Conservation (phyloP, 73 alveolate genomes). For the Durusdinium trenchii region DNA sequence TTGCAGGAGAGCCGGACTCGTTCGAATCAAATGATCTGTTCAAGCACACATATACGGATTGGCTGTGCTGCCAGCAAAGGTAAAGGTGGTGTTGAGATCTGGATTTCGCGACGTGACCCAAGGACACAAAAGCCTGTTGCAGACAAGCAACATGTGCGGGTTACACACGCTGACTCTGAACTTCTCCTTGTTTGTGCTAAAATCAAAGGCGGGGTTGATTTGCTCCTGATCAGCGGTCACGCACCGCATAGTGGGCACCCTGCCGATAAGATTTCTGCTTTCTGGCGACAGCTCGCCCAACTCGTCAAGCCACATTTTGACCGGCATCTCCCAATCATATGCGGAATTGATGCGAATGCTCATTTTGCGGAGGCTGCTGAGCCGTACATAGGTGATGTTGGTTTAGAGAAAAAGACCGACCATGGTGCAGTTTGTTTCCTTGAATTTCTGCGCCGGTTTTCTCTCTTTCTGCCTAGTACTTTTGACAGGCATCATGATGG, state of each 20-base stretch:
- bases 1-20: no score
- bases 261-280: not conserved
- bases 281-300: not conserved
- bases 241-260: not conserved
- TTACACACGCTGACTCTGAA: no score
- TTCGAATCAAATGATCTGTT: no score
- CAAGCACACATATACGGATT: no score
- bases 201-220: no score
- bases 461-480: not conserved
- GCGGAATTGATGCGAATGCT: not conserved
- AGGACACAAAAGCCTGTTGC: no score
- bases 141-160: no score
- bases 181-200: no score
- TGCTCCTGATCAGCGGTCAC: not conserved
- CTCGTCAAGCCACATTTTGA: not conserved
- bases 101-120: no score
- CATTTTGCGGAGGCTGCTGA: not conserved
- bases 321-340: not conserved
- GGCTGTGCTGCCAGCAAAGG: no score
- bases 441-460: not conserved
- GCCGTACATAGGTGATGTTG: not conserved
- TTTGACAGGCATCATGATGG: not conserved
- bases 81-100: no score
- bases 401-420: not conserved
- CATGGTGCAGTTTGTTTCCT: not conserved